phyloP scores from a whole-genome alignment of 2,329 filamentous ascomycete species.

The Cryphonectria carpinicola region DNA sequence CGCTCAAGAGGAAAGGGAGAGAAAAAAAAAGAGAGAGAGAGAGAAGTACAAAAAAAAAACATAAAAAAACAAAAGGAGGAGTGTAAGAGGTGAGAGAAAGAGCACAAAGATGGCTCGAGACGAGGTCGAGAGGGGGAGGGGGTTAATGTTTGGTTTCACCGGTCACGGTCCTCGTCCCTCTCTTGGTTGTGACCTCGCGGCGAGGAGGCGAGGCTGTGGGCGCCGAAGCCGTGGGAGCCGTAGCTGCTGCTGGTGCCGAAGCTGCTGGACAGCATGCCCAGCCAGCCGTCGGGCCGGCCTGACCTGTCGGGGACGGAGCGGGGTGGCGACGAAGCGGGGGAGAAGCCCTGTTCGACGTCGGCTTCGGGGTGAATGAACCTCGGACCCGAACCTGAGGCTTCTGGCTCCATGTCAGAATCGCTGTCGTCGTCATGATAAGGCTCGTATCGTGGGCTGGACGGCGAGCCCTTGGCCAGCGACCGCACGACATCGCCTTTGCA shows the following conservation, averaged over 20 bases:
- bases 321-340: constrained; percentile 34
- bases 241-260: constrained; percentile 21
- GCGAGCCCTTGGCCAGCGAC: constrained; percentile 60
- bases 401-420: constrained; percentile 45
- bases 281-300: constrained; percentile 22
- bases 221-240: constrained; percentile 23
- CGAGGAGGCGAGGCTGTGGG: constrained; percentile 16
- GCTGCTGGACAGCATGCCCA: constrained; percentile 26
- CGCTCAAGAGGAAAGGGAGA: constrained; percentile 9
- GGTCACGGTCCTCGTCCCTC: constrained; percentile 25
- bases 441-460: constrained; percentile 57
- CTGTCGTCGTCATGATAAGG: constrained; percentile 56
- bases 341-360: constrained; percentile 51
- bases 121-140: not conserved
- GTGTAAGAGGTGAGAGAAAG: no score
- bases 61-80: not conserved
- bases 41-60: no score
- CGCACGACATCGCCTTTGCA: constrained; percentile 96
- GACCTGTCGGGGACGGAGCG: constrained; percentile 10
- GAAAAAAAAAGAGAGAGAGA: no score
- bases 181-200: constrained; percentile 17
- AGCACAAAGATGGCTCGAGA: not conserved
- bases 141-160: constrained; percentile 9
- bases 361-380: constrained; percentile 35
- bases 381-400: constrained; percentile 27